phyloP scores from a whole-genome alignment of 345 rosid species.

The Salix brachista region DNA sequence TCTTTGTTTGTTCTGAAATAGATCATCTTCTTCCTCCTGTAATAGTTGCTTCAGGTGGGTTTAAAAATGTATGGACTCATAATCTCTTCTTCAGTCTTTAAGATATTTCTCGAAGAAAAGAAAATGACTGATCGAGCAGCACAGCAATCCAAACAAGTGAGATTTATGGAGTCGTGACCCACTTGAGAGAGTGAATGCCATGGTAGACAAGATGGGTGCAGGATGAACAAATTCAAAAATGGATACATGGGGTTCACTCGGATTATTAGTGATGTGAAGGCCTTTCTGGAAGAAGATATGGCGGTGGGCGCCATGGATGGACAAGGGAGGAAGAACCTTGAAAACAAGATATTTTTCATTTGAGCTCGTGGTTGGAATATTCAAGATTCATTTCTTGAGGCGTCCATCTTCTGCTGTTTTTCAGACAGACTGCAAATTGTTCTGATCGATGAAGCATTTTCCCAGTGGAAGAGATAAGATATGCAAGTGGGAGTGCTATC shows the following conservation, averaged over 20 bases:
- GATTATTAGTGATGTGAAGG: constrained; percentile 21
- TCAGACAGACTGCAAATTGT: no score
- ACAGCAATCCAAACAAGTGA: constrained; percentile 17
- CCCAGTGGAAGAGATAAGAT: no score
- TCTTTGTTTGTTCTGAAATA: not conserved
- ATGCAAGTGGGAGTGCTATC: no score
- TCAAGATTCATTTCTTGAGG: no score
- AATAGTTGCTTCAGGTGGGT: no score
- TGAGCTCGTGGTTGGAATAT: no score
- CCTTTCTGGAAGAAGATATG: constrained; percentile 7
- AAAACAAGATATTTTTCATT: not conserved
- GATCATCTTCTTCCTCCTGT: no score
- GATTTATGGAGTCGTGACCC: constrained; percentile 34
- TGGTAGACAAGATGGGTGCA: not conserved
- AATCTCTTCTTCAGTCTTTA: not conserved
- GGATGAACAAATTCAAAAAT: not conserved
- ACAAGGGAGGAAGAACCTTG: no score
- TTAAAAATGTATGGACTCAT: not conserved
- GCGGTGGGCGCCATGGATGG: not conserved
- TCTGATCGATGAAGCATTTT: no score
- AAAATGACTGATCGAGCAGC: constrained; percentile 23
- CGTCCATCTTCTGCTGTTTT: no score
- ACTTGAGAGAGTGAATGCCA: not conserved
- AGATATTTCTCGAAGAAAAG: constrained; percentile 14
- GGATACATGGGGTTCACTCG: not conserved